A percentile compares a stretch with the other conserved stretches of the same genome.
These are phyloP conservation scores for Vachellia collinsii DNA, from an alignment of 306 rosid genomes.

Conservation along the genomic window DNA sequence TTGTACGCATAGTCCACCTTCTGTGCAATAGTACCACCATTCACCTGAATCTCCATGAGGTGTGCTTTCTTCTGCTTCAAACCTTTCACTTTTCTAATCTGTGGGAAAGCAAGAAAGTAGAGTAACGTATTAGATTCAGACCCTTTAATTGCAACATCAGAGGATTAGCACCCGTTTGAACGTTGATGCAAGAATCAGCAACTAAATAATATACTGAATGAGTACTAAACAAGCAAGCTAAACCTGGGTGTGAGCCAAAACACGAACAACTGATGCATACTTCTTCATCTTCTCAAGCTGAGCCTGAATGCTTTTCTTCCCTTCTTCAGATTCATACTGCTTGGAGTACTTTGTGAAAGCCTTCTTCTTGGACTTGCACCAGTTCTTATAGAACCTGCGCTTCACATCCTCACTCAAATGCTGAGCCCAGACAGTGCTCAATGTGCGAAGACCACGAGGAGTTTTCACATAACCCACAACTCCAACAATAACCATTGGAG, in stretches of 20 bases:
- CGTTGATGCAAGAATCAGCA: not conserved
- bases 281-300: slow-evolving; percentile 80
- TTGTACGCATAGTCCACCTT: slow-evolving; percentile 73
- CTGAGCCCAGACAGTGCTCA: slow-evolving; percentile 87
- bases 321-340: slow-evolving; percentile 74
- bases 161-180: not conserved
- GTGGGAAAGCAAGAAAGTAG: not conserved
- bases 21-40: slow-evolving; percentile 72
- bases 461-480: slow-evolving; percentile 86
- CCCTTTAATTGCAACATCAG: not conserved
- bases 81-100: slow-evolving; percentile 86
- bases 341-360: slow-evolving; percentile 76
- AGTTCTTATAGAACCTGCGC: slow-evolving; percentile 84
- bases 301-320: slow-evolving; percentile 64
- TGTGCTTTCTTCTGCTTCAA: slow-evolving; percentile 93
- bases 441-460: slow-evolving; percentile 78
- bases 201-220: not conserved
- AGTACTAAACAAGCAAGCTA: not conserved
- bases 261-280: slow-evolving; percentile 72
- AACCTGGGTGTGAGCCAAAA: slow-evolving; percentile 92
- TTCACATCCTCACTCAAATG: slow-evolving; percentile 81
- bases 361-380: slow-evolving; percentile 95
- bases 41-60: slow-evolving; percentile 85
- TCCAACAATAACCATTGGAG: slow-evolving; percentile 84
- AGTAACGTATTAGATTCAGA: not conserved